Evolutionary conservation across 148 eudicot species (phyloP).

Genomic region (Arbutus unedo): DNA sequence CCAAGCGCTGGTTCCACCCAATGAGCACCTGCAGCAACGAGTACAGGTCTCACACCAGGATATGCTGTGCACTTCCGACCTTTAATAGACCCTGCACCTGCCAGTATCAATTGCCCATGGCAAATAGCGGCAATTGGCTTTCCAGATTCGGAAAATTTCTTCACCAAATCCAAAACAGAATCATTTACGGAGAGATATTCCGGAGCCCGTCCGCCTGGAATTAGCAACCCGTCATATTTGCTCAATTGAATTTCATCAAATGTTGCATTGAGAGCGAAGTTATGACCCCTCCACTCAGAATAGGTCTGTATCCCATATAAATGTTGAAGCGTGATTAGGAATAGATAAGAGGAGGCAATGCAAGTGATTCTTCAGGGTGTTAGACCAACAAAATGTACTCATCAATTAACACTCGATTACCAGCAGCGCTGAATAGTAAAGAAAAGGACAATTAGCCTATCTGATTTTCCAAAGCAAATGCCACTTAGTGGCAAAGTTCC

Average conservation of each 20-base stretch:
- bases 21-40: slow-evolving; percentile 86
- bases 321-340: background rate
- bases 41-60: slow-evolving; percentile 65
- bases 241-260: slow-evolving; percentile 67
- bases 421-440: background rate
- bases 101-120: slow-evolving; percentile 91
- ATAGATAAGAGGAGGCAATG: background rate
- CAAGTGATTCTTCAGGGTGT: background rate
- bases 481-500: background rate
- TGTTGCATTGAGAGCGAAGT: slow-evolving; percentile 88
- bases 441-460: background rate
- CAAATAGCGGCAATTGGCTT: slow-evolving; percentile 89
- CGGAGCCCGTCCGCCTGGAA: slow-evolving; percentile 95
- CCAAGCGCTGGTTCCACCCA: slow-evolving; percentile 98
- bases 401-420: background rate
- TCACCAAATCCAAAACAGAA: slow-evolving; percentile 58
- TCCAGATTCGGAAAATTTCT: slow-evolving; percentile 49
- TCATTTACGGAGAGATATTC: slow-evolving; percentile 88
- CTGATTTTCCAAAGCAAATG: background rate
- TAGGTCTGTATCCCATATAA: slow-evolving; percentile 59
- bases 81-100: slow-evolving; percentile 71
- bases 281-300: slow-evolving; percentile 85
- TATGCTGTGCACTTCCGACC: slow-evolving; percentile 84
- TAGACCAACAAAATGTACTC: background rate
- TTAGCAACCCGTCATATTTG: slow-evolving; percentile 76